Evolutionary conservation across 495 filamentous ascomycete species (phyloP), one percentile per base, ranked within the genome.

Genomic region (Penicillium steckii): DNA sequence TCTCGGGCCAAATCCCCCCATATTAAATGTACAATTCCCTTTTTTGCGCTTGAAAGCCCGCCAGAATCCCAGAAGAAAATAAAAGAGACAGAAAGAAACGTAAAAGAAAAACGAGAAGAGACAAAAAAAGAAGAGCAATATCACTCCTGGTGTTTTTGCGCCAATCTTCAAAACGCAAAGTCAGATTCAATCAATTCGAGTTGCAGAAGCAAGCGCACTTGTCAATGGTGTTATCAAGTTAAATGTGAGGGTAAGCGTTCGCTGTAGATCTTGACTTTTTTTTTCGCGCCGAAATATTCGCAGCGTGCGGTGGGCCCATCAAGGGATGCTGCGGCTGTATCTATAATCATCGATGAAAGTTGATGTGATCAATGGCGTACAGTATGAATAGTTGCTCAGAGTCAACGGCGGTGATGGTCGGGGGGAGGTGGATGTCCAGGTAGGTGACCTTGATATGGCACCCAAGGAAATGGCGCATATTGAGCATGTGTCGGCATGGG

Each of bases 381-480:
- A 7, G 33, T 37, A 17, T 17, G 8, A n/a, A 37, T 13, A n/a
- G 15, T 19, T 0, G 12, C 23, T 23, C 2, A 38, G 18, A 41
- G 7, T 41, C 38, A 41, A 9, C 38, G 49, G 6, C 43, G 25
- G 25, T 44, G 22, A 26, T 43, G 40, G 9, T 44, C 42, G 12
- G 21, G 42, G 17, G 40, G 40, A 22, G 22, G 42, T 7, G 18
- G 38, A 13, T 41, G 38, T 12, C 38, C 38, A 41, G 38, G 38
- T n/a, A 41, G 21, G 38, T 41, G 38, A 37, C 15, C 15, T 43
- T 43, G 40, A 19, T 22, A 66, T 4, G 46, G 57, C 5, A 52
- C 50, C 35, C 64, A 66, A 12, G 61, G 64, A 47, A 64, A 60
- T 13, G 62, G 62, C 10, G 62, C 59, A 35, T 55, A 65, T 12